These are phyloP conservation scores for Debaryomycetaceae sp. DNA, from an alignment of 1,139 yeast genomes.

Conservation along the genomic window DNA sequence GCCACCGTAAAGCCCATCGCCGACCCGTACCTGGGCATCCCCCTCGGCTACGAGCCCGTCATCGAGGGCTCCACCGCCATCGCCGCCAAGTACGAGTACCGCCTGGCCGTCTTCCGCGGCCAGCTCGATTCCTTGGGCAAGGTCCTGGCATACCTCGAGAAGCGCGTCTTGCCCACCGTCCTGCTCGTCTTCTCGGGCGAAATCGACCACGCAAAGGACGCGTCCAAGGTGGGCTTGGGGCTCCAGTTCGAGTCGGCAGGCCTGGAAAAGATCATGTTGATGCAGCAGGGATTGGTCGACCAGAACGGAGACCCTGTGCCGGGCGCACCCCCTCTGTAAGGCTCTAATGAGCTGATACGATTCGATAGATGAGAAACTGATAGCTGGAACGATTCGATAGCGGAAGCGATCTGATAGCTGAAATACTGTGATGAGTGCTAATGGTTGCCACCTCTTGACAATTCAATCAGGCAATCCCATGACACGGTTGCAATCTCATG, in stretches of 20 bases:
- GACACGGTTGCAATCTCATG: too few species aligned
- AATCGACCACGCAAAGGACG: conserved; percentile 79
- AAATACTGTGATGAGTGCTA: too few species aligned
- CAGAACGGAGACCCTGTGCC: conserved; percentile 78
- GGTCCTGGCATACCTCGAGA: conserved; percentile 84
- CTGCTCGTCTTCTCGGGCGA: conserved; percentile 83
- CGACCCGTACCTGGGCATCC: conserved; percentile 74
- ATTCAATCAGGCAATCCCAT: too few species aligned
- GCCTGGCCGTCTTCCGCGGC: conserved; percentile 93
- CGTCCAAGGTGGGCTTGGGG: conserved; percentile 86
- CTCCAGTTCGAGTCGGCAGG: conserved; percentile 93
- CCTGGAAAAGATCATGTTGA: conserved; percentile 67
- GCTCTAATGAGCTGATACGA: too few species aligned
- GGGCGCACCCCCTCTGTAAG: conserved; percentile 45
- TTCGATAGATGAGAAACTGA: too few species aligned
- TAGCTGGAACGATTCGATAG: too few species aligned
- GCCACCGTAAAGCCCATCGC: conserved; percentile 71
- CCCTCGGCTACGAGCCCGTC: conserved; percentile 70
- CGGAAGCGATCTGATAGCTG: too few species aligned
- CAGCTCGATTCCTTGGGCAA: conserved; percentile 88
- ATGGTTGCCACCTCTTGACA: too few species aligned
- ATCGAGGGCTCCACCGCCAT: conserved; percentile 87
- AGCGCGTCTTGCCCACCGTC: conserved; percentile 86
- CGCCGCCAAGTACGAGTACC: conserved; percentile 97
- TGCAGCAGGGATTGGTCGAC: conserved; percentile 72